phyloP scores from a whole-genome alignment of 1,284 basidiomycete species.

The Cryptococcus depauperatus region DNA sequence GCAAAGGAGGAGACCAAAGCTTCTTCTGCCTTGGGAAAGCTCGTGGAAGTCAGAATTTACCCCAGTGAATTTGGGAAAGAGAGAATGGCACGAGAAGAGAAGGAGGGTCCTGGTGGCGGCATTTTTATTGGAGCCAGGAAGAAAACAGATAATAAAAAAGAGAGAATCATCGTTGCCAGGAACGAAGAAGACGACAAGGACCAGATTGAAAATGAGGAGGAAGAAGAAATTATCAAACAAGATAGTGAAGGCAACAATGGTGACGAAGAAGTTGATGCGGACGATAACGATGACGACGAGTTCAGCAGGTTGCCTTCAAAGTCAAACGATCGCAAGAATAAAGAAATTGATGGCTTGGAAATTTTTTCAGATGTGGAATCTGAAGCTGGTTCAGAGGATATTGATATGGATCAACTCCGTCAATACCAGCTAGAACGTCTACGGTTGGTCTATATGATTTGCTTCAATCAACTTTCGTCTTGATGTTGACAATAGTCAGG shows the following conservation, averaged over 20 bases:
- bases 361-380: conserved; percentile 36
- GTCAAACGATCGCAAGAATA: background rate
- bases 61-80: conserved; percentile 90
- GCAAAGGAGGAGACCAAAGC: conserved; percentile 11
- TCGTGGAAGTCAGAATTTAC: conserved; percentile 74
- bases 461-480: background rate
- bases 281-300: conserved; percentile 52
- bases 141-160: conserved; percentile 15
- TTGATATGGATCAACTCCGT: conserved; percentile 74
- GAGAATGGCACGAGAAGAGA: conserved; percentile 77
- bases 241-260: conserved; percentile 12
- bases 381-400: conserved; percentile 54
- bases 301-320: background rate
- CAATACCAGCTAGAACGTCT: conserved; percentile 91
- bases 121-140: conserved; percentile 53
- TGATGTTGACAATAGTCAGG: conserved; percentile 46
- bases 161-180: conserved; percentile 8
- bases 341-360: conserved; percentile 28
- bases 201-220: conserved; percentile 27
- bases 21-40: conserved; percentile 48
- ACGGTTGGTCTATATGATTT: conserved; percentile 52
- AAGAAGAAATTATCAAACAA: conserved; percentile 18
- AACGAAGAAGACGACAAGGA: conserved; percentile 29
- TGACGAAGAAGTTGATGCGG: conserved; percentile 21
- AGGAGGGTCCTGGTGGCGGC: conserved; percentile 79